A percentile compares a stretch with the other conserved stretches of the same genome.
Evolutionary conservation across 176 grass and related monocot genomes (phyloP).

Genomic region (Dactylis glomerata): DNA sequence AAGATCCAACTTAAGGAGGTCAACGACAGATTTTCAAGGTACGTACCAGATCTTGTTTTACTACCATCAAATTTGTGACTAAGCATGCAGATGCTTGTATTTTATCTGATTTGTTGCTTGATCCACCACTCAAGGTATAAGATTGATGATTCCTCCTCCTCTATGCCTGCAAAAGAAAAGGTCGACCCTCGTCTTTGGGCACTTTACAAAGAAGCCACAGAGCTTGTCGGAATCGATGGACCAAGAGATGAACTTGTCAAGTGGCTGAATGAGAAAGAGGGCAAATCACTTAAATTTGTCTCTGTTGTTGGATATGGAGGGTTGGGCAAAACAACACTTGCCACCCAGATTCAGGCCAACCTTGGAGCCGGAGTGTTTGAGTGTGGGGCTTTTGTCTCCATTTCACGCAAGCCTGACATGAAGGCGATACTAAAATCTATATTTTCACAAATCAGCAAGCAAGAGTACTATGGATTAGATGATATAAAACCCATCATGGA

Average conservation of each 20-base stretch:
- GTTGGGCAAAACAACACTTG: neutral
- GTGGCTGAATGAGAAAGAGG: neutral
- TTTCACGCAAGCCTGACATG: slow-evolving; percentile 14
- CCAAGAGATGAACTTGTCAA: neutral
- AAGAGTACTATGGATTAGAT: neutral
- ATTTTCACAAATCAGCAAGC: neutral
- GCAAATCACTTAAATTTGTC: neutral
- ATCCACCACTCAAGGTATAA: neutral
- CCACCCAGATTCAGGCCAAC: neutral
- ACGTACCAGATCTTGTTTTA: neutral
- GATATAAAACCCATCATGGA: neutral
- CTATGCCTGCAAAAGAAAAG: neutral
- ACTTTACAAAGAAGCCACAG: neutral
- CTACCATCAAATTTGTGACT: neutral
- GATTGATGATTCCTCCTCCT: neutral
- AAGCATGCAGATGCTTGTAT: neutral
- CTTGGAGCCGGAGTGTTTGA: neutral
- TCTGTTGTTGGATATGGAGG: neutral
- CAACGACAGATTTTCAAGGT: neutral
- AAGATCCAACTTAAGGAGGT: neutral
- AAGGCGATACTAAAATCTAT: slow-evolving; percentile 9
- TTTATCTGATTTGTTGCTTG: neutral
- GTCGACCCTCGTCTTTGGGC: neutral
- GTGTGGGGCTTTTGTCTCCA: neutral
- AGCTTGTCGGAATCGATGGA: neutral